phyloP scores from a whole-genome alignment of 305 asterid species.

The Fraxinus albicans region DNA sequence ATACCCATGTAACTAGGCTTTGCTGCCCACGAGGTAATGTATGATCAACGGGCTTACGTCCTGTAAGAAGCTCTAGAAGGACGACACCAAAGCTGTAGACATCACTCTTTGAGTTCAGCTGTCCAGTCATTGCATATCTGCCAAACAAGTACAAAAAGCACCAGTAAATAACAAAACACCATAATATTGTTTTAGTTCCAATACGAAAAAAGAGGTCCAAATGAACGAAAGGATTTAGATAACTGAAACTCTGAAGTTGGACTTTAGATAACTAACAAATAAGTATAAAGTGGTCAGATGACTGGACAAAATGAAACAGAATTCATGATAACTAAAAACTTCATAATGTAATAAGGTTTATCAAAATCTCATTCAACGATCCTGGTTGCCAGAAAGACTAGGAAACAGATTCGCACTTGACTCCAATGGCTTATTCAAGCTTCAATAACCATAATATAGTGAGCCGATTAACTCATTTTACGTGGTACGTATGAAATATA shows the following conservation, averaged over 20 bases:
- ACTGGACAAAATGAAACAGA: neutral
- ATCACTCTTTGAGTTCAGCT: constrained; percentile 42
- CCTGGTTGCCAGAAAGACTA: neutral
- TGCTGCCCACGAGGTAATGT: constrained; percentile 48
- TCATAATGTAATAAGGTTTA: neutral
- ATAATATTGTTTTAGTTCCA: neutral
- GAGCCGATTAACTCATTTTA: neutral
- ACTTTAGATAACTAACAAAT: neutral
- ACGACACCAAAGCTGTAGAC: constrained; percentile 50
- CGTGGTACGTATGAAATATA: neutral
- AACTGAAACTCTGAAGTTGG: neutral
- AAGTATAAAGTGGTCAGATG: neutral
- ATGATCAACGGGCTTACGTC: constrained; percentile 46
- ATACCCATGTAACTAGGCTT: constrained; percentile 48
- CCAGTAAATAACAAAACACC: neutral
- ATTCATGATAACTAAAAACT: neutral
- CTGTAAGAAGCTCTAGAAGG: constrained; percentile 42
- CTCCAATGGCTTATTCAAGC: neutral
- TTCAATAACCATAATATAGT: neutral
- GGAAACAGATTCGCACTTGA: neutral
- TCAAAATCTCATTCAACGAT: neutral
- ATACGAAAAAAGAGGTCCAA: neutral
- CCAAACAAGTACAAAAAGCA: neutral
- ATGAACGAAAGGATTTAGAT: neutral
- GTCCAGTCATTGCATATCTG: constrained; percentile 53